phyloP scores from a whole-genome alignment of 805 yeast species.

The Saccharomycopsis oosterbeekiorum region DNA sequence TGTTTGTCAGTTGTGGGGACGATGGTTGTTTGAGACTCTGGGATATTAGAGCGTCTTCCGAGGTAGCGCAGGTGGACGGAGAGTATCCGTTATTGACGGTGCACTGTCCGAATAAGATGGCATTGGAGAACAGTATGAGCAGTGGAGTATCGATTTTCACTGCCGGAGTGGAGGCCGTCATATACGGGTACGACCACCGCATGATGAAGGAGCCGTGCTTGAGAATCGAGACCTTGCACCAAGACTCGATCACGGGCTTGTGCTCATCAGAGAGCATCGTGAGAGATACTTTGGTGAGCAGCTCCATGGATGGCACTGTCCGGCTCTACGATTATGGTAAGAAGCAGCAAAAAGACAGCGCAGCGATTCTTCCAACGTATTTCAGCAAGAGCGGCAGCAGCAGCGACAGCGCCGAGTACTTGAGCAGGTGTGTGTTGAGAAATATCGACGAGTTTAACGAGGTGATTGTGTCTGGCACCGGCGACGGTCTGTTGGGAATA shows the following conservation, averaged over 20 bases:
- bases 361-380: not conserved
- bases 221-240: constrained; percentile 34
- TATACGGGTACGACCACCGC: constrained; percentile 51
- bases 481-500: constrained; percentile 43
- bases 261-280: constrained; percentile 38
- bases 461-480: constrained; percentile 48
- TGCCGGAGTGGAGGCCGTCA: constrained; percentile 60
- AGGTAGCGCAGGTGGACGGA: constrained; percentile 32
- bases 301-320: constrained; percentile 48
- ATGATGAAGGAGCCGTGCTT: constrained; percentile 33
- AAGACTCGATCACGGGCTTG: constrained; percentile 49
- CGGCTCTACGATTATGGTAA: constrained; percentile 42
- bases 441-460: constrained; percentile 1
- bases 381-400: constrained; percentile 37
- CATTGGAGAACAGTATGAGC: not conserved
- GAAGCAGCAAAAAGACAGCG: not conserved
- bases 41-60: constrained; percentile 51
- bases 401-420: constrained; percentile 39
- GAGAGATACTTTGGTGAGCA: constrained; percentile 30
- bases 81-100: constrained; percentile 53
- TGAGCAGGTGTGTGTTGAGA: constrained; percentile 39
- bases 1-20: constrained; percentile 50
- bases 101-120: constrained; percentile 26
- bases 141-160: constrained; percentile 33
- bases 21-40: constrained; percentile 52